Conservation (phyloP, 768 basidiomycete species). For the Filobasidium floriforme region DNA sequence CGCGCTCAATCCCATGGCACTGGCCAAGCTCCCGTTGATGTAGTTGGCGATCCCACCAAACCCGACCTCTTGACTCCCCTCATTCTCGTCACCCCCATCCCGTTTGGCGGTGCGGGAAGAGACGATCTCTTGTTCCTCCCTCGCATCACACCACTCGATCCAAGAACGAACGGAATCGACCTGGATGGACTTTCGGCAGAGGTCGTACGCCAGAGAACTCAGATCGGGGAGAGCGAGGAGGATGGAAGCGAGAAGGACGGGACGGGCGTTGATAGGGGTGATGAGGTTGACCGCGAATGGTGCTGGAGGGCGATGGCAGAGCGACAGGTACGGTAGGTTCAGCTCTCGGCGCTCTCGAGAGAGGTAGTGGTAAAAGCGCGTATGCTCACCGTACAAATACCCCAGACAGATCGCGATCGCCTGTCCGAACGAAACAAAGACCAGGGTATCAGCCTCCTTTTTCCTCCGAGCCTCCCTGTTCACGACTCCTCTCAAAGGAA, state of each 20-base stretch:
- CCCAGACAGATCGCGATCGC: constrained; percentile 49
- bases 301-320: constrained; percentile 67
- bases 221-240: constrained; percentile 81
- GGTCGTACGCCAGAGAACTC: constrained; percentile 67
- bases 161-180: constrained; percentile 67
- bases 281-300: constrained; percentile 60
- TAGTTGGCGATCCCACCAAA: not conserved
- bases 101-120: not conserved
- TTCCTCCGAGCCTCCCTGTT: not conserved
- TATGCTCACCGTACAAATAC: constrained; percentile 55
- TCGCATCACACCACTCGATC: constrained; percentile 64
- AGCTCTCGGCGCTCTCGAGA: not conserved
- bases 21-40: constrained; percentile 7
- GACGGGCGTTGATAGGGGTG: constrained; percentile 70
- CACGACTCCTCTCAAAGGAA: not conserved
- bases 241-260: constrained; percentile 75
- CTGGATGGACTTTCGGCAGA: constrained; percentile 67
- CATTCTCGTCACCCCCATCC: not conserved
- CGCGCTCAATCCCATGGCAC: constrained; percentile 3
- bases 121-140: not conserved
- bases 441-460: constrained; percentile 20
- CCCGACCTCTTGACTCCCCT: not conserved
- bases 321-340: constrained; percentile 48
- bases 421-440: constrained; percentile 23
- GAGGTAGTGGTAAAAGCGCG: constrained; percentile 11